Conservation (phyloP, 805 yeast genomes). For the Starmerella apis region DNA sequence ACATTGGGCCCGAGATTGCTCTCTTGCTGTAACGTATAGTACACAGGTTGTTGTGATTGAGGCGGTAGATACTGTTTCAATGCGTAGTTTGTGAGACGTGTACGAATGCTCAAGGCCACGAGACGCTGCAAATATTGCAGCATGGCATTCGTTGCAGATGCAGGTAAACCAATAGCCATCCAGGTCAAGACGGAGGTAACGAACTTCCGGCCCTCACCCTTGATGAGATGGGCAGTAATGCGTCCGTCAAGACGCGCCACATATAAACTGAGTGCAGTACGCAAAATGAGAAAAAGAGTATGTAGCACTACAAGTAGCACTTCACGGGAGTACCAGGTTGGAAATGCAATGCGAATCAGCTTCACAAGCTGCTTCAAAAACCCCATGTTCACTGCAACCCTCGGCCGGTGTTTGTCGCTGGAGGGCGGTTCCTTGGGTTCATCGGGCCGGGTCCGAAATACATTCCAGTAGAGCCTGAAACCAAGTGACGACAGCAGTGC, state of each 20-base stretch:
- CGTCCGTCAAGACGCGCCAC: conserved; percentile 82
- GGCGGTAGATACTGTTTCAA: conserved; percentile 52
- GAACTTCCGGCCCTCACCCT: conserved; percentile 56
- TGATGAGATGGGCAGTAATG: conserved; percentile 69
- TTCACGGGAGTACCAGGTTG: conserved; percentile 29
- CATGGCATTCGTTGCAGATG: conserved; percentile 65
- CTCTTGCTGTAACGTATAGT: conserved; percentile 60
- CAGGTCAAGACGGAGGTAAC: conserved; percentile 55
- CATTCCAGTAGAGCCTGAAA: conserved; percentile 12
- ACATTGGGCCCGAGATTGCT: conserved; percentile 48
- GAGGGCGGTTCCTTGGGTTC: background rate
- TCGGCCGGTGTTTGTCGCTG: conserved; percentile 6
- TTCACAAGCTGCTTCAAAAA: conserved; percentile 28
- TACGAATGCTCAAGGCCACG: conserved; percentile 41
- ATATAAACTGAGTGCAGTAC: conserved; percentile 66
- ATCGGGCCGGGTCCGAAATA: background rate
- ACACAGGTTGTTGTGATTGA: conserved; percentile 42
- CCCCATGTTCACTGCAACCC: conserved; percentile 29
- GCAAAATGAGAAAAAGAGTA: conserved; percentile 46
- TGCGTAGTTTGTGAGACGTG: conserved; percentile 52
- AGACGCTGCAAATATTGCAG: conserved; percentile 36
- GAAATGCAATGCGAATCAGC: conserved; percentile 31
- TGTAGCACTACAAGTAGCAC: conserved; percentile 40
- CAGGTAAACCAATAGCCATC: conserved; percentile 81
- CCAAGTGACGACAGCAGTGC: conserved; percentile 17